These are phyloP conservation scores for barley (Hordeum vulgare) DNA, from an alignment of 176 grass and related monocot species.

Conservation along the genomic window MorexV3_pseudomolecules_assembly NC_058520.1:528462442-528462941, in stretches of 20 bases:
- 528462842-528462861: neutral
- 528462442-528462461: conserved; percentile 47
- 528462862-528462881: conserved; percentile 48
- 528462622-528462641: conserved; percentile 44
- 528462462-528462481: conserved; percentile 43
- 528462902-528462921: conserved; percentile 27
- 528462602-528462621: conserved; percentile 42
- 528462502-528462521: conserved; percentile 46
- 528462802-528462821: conserved; percentile 21
- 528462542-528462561: conserved; percentile 47
- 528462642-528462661: conserved; percentile 19
- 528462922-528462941: conserved; percentile 37
- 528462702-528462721: conserved; percentile 24
- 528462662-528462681: conserved; percentile 62
- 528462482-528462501: conserved; percentile 23
- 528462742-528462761: conserved; percentile 17
- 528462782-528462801: conserved; percentile 41
- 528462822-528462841: conserved; percentile 36
- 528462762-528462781: conserved; percentile 55
- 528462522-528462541: conserved; percentile 51
- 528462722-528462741: conserved; percentile 49
- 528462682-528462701: conserved; percentile 46
- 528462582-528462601: conserved; percentile 49
- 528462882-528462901: conserved; percentile 35
- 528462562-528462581: conserved; percentile 40